Evolutionary conservation across 345 rosid genomes (phyloP).

Genomic region (Dovyalis caffra): DNA sequence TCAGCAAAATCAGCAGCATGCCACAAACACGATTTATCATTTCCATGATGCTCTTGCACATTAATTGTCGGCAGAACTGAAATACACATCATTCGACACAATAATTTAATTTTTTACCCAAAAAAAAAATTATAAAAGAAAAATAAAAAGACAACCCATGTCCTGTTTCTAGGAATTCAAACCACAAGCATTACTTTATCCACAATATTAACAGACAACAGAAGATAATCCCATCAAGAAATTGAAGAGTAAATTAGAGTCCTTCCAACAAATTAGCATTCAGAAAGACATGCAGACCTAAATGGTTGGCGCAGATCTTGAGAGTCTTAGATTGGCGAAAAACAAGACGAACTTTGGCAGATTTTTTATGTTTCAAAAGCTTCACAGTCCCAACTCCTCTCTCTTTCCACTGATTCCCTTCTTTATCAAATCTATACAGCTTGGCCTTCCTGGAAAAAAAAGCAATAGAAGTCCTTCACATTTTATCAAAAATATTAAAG

Average conservation of each 20-base stretch:
- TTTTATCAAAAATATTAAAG: not conserved
- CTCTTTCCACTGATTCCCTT: constrained; percentile 88
- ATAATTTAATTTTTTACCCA: too few species aligned
- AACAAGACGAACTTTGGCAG: constrained; percentile 85
- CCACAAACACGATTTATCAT: constrained; percentile 77
- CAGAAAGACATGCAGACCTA: constrained; percentile 35
- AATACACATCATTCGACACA: not conserved
- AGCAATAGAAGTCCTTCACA: not conserved
- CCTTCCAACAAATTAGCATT: not conserved
- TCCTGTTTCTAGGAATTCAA: not conserved
- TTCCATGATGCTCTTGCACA: constrained; percentile 69
- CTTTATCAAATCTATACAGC: constrained; percentile 81
- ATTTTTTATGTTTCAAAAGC: constrained; percentile 74
- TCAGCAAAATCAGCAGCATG: constrained; percentile 74
- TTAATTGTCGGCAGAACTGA: constrained; percentile 50
- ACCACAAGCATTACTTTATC: not conserved
- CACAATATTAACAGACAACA: not conserved
- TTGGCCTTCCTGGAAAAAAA: constrained; percentile 72
- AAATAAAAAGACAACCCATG: not conserved
- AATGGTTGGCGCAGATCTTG: constrained; percentile 98
- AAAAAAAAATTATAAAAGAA: not conserved
- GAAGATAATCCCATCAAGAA: not conserved
- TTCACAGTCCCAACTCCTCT: constrained; percentile 91
- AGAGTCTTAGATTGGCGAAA: constrained; percentile 92
- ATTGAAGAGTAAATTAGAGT: not conserved